These are phyloP conservation scores for Plenodomus tracheiphilus DNA, from an alignment of 2,329 filamentous ascomycete species.

Conservation along the genomic window DNA sequence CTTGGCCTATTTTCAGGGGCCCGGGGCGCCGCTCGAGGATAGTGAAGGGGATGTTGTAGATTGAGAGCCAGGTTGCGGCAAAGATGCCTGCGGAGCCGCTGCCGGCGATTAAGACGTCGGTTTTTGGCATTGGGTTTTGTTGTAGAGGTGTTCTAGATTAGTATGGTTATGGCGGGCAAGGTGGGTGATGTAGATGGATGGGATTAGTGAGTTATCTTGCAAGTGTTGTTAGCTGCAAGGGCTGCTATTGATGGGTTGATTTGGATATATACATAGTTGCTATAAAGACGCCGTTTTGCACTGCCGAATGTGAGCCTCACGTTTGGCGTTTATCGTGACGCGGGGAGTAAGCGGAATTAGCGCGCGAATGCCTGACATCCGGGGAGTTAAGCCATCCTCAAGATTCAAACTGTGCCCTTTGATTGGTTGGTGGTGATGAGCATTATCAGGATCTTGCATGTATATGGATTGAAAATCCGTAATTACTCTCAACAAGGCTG, in stretches of 20 bases:
- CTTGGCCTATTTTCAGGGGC: constrained; percentile 62
- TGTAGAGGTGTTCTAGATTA: neutral
- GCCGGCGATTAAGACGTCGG: constrained; percentile 64
- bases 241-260: neutral
- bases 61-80: constrained; percentile 64
- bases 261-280: neutral
- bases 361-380: neutral
- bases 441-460: neutral
- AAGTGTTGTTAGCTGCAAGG: neutral
- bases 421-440: neutral
- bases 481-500: neutral
- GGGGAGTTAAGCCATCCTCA: neutral
- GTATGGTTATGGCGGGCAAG: no score
- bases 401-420: neutral
- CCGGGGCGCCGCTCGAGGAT: constrained; percentile 62
- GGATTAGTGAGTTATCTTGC: no score
- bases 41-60: constrained; percentile 58
- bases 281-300: neutral
- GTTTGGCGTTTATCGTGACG: neutral
- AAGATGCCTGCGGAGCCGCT: constrained; percentile 65
- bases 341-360: neutral
- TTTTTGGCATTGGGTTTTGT: constrained; percentile 22
- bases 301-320: neutral
- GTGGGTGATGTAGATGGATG: neutral
- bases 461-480: neutral